These are phyloP conservation scores for Pythium dissimile DNA, from an alignment of 352 stramenopile genomes.

Conservation along the genomic window DNA sequence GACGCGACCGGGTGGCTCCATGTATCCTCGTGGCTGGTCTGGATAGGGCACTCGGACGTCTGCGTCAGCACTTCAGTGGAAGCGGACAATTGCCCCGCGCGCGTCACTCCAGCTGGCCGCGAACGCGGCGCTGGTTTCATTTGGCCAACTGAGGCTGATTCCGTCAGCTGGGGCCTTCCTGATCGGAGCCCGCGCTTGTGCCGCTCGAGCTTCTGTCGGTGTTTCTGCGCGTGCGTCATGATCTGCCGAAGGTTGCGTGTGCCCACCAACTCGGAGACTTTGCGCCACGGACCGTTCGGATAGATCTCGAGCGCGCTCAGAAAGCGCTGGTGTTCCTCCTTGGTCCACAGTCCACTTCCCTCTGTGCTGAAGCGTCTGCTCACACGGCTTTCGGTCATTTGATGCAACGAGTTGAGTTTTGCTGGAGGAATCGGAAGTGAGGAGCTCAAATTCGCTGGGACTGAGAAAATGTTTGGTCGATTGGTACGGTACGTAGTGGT, in stretches of 20 bases:
- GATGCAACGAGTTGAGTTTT: neutral
- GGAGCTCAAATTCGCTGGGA: too few relatives aligned
- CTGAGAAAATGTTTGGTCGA: too few relatives aligned
- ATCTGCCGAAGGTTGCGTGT: conserved; percentile 23
- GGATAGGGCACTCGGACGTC: too few relatives aligned
- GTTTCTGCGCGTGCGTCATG: conserved; percentile 40
- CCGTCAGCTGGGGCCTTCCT: neutral
- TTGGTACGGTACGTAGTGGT: too few relatives aligned
- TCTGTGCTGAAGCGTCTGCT: conserved; percentile 6
- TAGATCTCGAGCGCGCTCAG: conserved; percentile 25
- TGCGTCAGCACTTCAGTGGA: too few relatives aligned
- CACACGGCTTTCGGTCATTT: neutral
- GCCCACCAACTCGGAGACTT: conserved; percentile 21
- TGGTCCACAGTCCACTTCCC: conserved; percentile 20
- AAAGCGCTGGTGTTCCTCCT: conserved; percentile 29
- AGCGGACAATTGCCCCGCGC: too few relatives aligned
- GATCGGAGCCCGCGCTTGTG: conserved; percentile 21
- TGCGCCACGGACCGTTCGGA: conserved; percentile 25
- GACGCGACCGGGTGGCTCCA: too few relatives aligned
- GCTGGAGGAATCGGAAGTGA: neutral
- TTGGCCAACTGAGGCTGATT: too few relatives aligned
- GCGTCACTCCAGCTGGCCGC: too few relatives aligned
- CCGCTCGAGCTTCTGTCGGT: conserved; percentile 30
- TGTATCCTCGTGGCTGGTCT: too few relatives aligned
- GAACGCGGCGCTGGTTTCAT: too few relatives aligned